Base-by-base conservation (phyloP, 768 basidiomycete species). In the Porphyrellus cyaneotinctus region DNA sequence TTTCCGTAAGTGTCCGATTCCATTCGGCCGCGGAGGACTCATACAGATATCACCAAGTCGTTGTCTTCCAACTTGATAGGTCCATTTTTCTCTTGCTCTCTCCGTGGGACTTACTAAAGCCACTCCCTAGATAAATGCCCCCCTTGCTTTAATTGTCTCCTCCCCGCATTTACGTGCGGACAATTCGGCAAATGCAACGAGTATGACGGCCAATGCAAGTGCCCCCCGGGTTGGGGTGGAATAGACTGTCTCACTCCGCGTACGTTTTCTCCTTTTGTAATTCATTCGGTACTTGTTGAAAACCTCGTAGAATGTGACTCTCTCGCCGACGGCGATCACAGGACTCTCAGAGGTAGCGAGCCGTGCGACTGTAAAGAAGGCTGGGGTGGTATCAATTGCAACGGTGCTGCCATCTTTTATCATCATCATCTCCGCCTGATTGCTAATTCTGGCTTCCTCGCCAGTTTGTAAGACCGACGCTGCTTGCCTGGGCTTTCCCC, bases 341-440 rank as follows among this genome's bases (percentile, higher is more conserved):
- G 97, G 24, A 82, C 83, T 49, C 84, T 93, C 23, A 77, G 97
- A 55, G 86, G 86, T 41, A 85, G 84, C 2, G 76, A 85, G 48
- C 70, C 80, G 13, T 97, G 95, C 69, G 78, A 92, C 23, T 99
- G 97, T 69, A 88, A 88, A 61, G 91, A 94, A 1, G 95, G 94
- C 0, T 99, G 95, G 95, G 80, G 80, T 37, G 95, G 97, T 14
- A 86, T 97, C 55, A 98, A 97, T 66, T 99, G 97, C 74, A 98
- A 99, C 72, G 94, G 95, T 94, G 47, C 52, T 82, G 64, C 24
- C 10, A 17, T 28, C 26, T 28, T 12, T 45, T 22, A 36, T 3
- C 18, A n/a, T 6, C 18, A 23, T 35, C 38, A 22, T 23, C 7
- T 45, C 45, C 17, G 41, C 31, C n/a, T 47, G 18, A 0, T 36